These are phyloP conservation scores for Salix purpurea DNA, from an alignment of 345 rosid species.

Conservation along the genomic window DNA sequence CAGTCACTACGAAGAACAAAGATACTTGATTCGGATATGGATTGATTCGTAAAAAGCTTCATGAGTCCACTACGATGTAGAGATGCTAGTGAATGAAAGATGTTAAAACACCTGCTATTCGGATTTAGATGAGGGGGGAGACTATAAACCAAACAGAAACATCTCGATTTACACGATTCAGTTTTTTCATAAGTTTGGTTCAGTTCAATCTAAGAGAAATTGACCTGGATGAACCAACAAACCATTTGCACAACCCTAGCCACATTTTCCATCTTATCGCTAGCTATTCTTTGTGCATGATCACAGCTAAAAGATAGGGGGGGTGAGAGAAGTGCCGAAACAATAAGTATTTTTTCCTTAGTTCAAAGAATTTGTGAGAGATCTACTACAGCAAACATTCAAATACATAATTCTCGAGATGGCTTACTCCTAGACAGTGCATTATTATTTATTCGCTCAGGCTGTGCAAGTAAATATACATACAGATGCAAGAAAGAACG, in stretches of 20 bases:
- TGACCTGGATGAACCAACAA: no score
- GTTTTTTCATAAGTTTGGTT: no score
- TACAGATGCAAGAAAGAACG: conserved; percentile 22
- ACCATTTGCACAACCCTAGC: no score
- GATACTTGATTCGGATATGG: background rate
- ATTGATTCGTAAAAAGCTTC: background rate
- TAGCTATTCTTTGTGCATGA: no score
- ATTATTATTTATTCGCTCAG: conserved; percentile 19
- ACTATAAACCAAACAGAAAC: no score
- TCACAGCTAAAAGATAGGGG: background rate
- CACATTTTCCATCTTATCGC: no score
- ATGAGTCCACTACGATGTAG: background rate
- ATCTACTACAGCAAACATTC: conserved; percentile 13
- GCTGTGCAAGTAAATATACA: conserved; percentile 22
- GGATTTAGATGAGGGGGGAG: no score
- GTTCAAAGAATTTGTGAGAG: conserved; percentile 19
- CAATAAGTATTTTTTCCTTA: conserved; percentile 7
- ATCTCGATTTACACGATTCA: no score
- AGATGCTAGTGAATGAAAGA: background rate
- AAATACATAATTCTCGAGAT: conserved; percentile 8
- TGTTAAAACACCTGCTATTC: background rate
- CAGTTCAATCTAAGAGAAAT: no score
- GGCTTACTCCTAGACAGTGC: conserved; percentile 3
- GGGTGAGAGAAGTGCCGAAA: background rate
- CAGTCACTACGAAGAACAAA: background rate